Base-by-base conservation (phyloP, 148 eudicot genomes). In the Diospyros lotus region DNA sequence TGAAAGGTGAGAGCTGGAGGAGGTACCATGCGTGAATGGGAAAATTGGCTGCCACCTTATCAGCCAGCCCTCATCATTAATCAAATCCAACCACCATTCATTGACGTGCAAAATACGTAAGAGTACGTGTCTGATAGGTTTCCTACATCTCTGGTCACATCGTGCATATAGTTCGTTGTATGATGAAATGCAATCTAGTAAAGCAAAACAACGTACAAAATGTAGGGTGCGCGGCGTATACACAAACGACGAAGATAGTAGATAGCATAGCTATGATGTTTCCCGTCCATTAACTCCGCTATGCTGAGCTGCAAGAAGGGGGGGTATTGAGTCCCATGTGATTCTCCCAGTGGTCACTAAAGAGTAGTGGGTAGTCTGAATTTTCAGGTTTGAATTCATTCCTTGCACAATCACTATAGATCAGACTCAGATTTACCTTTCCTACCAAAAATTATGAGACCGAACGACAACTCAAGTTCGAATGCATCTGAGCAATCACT, bases 221-320 rank as follows among this genome's bases (percentile, higher is more conserved):
- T 68, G 58, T 58, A 68, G 39, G n/a, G 56, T 51, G 14, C 46
- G 54, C 45, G 39, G 46, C 5, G 4, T 15, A 11, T 28, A 28
- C 52, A 41, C 6, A 8, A 50, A 11, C 18, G 15, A 50, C 28
- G 28, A 68, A 46, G 71, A 28, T 50, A 28, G 58, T 10, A 41
- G 13, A 50, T 8, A 51, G 71, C 58, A 50, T 42, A 68, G 40
- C 58, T 50, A 58, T 50, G 43, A 58, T n/a, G 58, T 68, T 51
- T 43, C 71, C 10, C 12, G 56, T 42, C n/a, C 59, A 68, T 50
- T 68, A 50, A 50, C 15, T 46, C 70, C 18, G 3, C 41, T 14
- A 68, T 17, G 71, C 71, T 18, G 14, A 51, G 58, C 58, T 68
- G 71, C 5, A n/a, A n/a, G n/a, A n/a, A n/a, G n/a, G n/a, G n/a